Evolutionary conservation across 164 flowering plant genomes (phyloP).

Genomic region (Umbilicus rupestris): DNA sequence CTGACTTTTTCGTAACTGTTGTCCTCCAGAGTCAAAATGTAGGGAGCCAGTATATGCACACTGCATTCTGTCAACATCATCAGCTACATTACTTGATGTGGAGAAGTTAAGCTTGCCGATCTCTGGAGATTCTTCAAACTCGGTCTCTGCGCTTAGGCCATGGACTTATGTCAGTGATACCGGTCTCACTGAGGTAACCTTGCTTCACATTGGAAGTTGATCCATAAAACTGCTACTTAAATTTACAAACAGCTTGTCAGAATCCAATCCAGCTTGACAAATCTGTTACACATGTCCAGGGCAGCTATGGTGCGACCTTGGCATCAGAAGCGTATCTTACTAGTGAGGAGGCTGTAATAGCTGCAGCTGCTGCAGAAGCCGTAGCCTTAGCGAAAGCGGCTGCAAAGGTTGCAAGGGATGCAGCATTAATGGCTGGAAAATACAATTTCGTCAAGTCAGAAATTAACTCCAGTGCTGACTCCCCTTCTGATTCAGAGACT

Average conservation of each 20-base stretch:
- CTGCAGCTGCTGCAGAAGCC: conserved; percentile 88
- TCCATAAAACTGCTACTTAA: background rate
- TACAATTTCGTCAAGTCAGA: conserved; percentile 16
- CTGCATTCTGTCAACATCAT: conserved; percentile 44
- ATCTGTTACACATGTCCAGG: conserved; percentile 29
- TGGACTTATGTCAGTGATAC: conserved; percentile 42
- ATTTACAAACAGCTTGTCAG: too few species aligned
- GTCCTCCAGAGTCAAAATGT: conserved; percentile 36
- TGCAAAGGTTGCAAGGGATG: conserved; percentile 63
- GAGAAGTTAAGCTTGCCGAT: conserved; percentile 50
- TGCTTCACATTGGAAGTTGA: background rate
- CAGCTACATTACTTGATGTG: conserved; percentile 39
- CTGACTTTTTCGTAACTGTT: background rate
- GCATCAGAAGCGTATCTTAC: conserved; percentile 42
- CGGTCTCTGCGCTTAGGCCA: conserved; percentile 30
- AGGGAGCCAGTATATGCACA: conserved; percentile 39
- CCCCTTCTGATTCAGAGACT: conserved; percentile 21
- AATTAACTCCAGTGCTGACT: conserved; percentile 10
- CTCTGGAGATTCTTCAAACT: conserved; percentile 35
- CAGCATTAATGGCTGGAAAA: conserved; percentile 36
- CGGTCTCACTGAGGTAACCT: conserved; percentile 47
- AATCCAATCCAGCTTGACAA: too few species aligned
- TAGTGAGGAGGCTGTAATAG: conserved; percentile 64
- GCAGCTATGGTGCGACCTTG: conserved; percentile 31
- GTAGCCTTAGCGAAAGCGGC: conserved; percentile 88